Evolutionary conservation across 2,329 filamentous ascomycete species (phyloP).

Genomic region (Thielaviopsis euricoi): DNA sequence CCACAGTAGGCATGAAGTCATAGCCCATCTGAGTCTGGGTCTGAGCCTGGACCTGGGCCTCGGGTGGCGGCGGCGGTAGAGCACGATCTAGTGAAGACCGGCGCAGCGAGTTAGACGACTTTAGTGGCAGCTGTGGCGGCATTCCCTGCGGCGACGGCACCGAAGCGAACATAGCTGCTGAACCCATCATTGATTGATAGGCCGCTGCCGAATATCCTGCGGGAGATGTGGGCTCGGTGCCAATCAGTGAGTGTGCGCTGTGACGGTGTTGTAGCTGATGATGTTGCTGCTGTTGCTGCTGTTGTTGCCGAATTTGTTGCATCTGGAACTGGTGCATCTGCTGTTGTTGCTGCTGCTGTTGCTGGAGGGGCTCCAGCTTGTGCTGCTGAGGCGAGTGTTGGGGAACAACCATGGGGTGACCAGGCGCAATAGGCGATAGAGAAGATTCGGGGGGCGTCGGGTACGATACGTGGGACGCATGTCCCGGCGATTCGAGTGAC

Average conservation of each 20-base stretch:
- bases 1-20: conserved; percentile 24
- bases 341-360: conserved; percentile 16
- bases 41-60: background rate
- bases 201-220: conserved; percentile 16
- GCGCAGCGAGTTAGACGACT: conserved; percentile 15
- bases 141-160: conserved; percentile 8
- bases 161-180: conserved; percentile 13
- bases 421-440: conserved; percentile 15
- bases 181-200: conserved; percentile 18
- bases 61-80: conserved; percentile 18
- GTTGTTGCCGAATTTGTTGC: conserved; percentile 17
- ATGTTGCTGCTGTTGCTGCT: conserved; percentile 13
- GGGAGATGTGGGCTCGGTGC: conserved; percentile 15
- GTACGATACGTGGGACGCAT: conserved; percentile 15
- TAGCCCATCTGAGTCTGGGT: conserved; percentile 23
- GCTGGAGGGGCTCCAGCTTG: conserved; percentile 16
- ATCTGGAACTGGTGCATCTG: conserved; percentile 11
- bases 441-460: conserved; percentile 15
- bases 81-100: conserved; percentile 19
- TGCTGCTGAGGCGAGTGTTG: conserved; percentile 20
- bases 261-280: conserved; percentile 4
- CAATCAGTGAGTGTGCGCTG: conserved; percentile 13
- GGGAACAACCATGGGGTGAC: conserved; percentile 9
- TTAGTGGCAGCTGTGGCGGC: conserved; percentile 18
- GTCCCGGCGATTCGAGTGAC: conserved; percentile 14